These are phyloP conservation scores for Scedosporium dehoogii DNA, from an alignment of 2,329 filamentous ascomycete genomes.

Conservation along the genomic window DNA sequence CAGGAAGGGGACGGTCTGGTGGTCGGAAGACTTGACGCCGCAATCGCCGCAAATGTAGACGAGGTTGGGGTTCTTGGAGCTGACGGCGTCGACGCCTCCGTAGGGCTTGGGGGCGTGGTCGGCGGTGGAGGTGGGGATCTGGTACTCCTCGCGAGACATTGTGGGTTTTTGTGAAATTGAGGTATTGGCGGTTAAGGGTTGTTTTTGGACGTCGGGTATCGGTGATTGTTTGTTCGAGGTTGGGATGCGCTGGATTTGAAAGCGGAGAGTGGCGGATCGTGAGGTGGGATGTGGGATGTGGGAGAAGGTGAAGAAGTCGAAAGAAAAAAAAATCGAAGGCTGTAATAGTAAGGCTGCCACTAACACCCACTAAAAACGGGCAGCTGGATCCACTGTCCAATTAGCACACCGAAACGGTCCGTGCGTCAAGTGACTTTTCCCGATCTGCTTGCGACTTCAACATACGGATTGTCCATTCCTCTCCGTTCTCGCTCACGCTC, in stretches of 20 bases:
- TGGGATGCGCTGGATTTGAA: no score
- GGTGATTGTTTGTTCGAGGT: no score
- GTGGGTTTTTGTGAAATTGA: neutral
- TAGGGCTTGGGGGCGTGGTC: neutral
- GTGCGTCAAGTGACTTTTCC: neutral
- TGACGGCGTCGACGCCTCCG: conserved; percentile 23
- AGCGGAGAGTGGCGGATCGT: no score
- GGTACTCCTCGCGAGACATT: conserved; percentile 69
- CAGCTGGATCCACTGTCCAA: neutral
- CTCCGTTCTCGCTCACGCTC: no score
- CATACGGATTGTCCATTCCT: no score
- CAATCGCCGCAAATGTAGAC: conserved; percentile 35
- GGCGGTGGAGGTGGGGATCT: conserved; percentile 48
- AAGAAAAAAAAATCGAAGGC: no score
- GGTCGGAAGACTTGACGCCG: conserved; percentile 35
- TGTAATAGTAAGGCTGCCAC: no score
- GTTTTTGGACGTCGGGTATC: neutral
- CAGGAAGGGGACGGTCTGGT: conserved; percentile 72
- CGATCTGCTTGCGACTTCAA: no score
- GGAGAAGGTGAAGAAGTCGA: no score
- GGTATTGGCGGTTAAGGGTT: neutral
- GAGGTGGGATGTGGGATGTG: no score
- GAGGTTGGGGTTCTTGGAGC: conserved; percentile 21
- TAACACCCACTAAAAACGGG: no score
- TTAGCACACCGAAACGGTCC: neutral